Percentiles rank a stretch among this genome's conserved stretches.
These are phyloP conservation scores for Euryodendron excelsum DNA, from an alignment of 148 eudicot species.

Conservation along the genomic window DNA sequence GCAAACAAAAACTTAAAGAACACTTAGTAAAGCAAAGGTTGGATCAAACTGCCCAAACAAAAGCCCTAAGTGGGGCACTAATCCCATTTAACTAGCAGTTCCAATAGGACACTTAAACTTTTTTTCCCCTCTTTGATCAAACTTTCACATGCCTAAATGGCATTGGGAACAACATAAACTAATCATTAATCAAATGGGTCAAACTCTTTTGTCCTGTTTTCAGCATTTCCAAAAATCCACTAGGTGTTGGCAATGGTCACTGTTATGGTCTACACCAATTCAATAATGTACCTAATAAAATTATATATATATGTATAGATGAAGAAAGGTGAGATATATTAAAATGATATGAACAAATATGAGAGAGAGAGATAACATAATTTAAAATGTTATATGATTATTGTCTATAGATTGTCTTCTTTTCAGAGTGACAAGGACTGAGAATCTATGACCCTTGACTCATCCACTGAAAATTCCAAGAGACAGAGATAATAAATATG, in stretches of 20 bases:
- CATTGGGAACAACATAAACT: slow-evolving; percentile 65
- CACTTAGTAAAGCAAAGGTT: slow-evolving; percentile 23
- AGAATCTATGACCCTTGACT: slow-evolving; percentile 64
- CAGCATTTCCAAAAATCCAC: slow-evolving; percentile 26
- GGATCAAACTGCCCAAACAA: slow-evolving; percentile 21
- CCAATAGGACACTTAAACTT: slow-evolving; percentile 26
- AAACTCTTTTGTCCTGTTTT: slow-evolving; percentile 35
- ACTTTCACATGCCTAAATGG: slow-evolving; percentile 57
- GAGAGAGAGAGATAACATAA: not conserved
- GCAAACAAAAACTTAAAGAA: slow-evolving; percentile 26
- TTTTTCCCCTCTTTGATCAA: slow-evolving; percentile 33
- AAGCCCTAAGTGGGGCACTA: slow-evolving; percentile 30
- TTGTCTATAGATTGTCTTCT: slow-evolving; percentile 7
- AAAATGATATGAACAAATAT: not conserved
- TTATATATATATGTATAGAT: not conserved
- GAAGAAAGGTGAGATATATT: not conserved
- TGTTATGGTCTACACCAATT: slow-evolving; percentile 12
- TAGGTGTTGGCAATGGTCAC: not conserved
- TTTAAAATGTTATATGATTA: not conserved
- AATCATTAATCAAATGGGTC: slow-evolving; percentile 42
- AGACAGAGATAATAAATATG: not conserved
- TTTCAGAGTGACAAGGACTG: slow-evolving; percentile 34
- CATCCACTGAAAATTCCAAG: slow-evolving; percentile 44
- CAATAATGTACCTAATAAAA: slow-evolving; percentile 1
- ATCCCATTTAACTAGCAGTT: slow-evolving; percentile 27